These are phyloP conservation scores for Suillus americanus DNA, from an alignment of 768 basidiomycete species.

Conservation along the genomic window DNA sequence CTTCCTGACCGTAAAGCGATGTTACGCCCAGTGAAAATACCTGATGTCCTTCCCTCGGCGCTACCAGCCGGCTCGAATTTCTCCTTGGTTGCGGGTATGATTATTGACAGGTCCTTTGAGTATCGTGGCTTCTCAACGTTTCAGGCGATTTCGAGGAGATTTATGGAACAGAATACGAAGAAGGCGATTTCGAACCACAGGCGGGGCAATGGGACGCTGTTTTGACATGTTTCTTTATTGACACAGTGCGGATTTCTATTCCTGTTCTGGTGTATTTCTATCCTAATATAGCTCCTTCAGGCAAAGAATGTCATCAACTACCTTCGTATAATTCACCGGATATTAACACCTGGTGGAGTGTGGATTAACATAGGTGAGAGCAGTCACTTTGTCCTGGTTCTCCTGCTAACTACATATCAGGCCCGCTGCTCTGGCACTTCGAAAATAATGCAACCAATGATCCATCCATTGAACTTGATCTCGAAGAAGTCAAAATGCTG, in stretches of 20 bases:
- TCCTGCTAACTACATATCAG: slow-evolving; percentile 33
- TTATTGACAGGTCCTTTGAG: background rate
- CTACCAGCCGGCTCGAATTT: slow-evolving; percentile 67
- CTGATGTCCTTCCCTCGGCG: slow-evolving; percentile 79
- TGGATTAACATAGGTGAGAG: slow-evolving; percentile 85
- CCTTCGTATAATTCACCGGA: slow-evolving; percentile 78
- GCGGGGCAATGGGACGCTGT: slow-evolving; percentile 85
- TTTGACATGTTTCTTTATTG: slow-evolving; percentile 95
- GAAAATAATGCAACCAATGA: slow-evolving; percentile 86
- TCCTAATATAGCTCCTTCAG: slow-evolving; percentile 35
- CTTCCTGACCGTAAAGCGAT: slow-evolving; percentile 56
- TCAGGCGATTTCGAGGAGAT: slow-evolving; percentile 91
- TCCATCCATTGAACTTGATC: slow-evolving; percentile 79
- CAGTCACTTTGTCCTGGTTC: background rate
- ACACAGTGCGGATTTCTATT: slow-evolving; percentile 60
- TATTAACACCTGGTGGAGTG: slow-evolving; percentile 82
- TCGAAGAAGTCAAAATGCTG: slow-evolving; percentile 86
- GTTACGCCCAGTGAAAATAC: slow-evolving; percentile 68
- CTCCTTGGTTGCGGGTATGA: slow-evolving; percentile 81
- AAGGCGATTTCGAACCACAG: slow-evolving; percentile 60
- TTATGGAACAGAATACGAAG: slow-evolving; percentile 57
- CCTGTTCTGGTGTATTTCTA: background rate
- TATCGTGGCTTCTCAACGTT: slow-evolving; percentile 9
- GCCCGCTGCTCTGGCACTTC: slow-evolving; percentile 96
- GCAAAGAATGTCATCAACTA: slow-evolving; percentile 93